Percentiles rank a stretch among this genome's conserved stretches.
Conservation (phyloP, 1,284 basidiomycete genomes). For the Leccinum pachyderme region DNA sequence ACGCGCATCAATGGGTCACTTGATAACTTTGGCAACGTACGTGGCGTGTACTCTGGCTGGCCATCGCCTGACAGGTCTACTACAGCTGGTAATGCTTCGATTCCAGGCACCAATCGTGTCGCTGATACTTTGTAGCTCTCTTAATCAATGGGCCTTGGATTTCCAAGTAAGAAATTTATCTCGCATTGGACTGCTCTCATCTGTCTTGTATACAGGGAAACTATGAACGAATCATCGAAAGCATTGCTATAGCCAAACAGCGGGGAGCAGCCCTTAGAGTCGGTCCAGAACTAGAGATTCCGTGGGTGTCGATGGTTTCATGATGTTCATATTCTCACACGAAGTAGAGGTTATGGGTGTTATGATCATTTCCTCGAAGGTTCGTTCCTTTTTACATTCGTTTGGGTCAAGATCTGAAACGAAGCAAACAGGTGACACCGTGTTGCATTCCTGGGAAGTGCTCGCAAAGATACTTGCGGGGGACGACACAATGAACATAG, state of each 20-base stretch:
- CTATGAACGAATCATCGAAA: conserved; percentile 85
- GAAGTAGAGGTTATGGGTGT: conserved; percentile 85
- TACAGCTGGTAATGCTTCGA: conserved; percentile 42
- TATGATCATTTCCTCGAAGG: conserved; percentile 92
- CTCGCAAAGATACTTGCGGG: conserved; percentile 83
- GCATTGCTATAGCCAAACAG: conserved; percentile 85
- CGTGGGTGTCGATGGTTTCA: conserved; percentile 49
- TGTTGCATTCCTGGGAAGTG: conserved; percentile 96
- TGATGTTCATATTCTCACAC: background rate
- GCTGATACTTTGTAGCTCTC: conserved; percentile 54
- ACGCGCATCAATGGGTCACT: conserved; percentile 60
- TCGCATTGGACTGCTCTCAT: background rate
- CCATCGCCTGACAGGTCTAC: conserved; percentile 7
- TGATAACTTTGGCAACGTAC: conserved; percentile 79
- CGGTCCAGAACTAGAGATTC: conserved; percentile 98
- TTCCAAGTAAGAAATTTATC: conserved; percentile 60
- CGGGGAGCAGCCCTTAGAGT: conserved; percentile 91
- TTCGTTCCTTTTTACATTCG: conserved; percentile 24
- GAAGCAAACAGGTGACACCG: conserved; percentile 73
- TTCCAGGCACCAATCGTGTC: background rate
- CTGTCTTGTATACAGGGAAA: conserved; percentile 66
- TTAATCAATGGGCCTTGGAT: conserved; percentile 97
- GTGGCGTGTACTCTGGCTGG: conserved; percentile 19
- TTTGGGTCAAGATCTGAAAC: background rate
- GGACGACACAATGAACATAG: conserved; percentile 72